Percentiles rank a stretch among this genome's conserved stretches.
phyloP scores from a whole-genome alignment of 345 rosid genomes.

The Hirschfeldia incana region DNA sequence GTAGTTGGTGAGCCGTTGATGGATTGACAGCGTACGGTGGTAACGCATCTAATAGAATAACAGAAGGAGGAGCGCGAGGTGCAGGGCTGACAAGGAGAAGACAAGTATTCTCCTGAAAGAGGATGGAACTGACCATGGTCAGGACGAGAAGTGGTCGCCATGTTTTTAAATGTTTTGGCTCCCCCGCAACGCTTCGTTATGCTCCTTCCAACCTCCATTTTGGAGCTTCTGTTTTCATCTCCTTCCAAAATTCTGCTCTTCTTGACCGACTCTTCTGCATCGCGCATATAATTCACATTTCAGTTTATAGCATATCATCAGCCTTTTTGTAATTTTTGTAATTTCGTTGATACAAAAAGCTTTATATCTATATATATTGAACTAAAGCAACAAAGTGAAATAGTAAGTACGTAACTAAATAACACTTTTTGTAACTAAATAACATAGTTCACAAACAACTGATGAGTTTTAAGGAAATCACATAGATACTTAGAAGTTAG shows the following conservation, averaged over 20 bases:
- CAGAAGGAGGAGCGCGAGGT: background rate
- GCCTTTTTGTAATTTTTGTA: no score
- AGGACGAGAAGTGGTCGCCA: conserved; percentile 10
- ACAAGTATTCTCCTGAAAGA: background rate
- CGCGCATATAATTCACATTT: background rate
- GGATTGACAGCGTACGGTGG: background rate
- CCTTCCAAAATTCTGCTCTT: background rate
- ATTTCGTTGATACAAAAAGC: background rate
- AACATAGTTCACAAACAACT: no score
- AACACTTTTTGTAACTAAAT: no score
- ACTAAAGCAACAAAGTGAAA: no score
- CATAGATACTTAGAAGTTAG: no score
- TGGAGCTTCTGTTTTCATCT: background rate
- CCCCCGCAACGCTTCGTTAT: background rate
- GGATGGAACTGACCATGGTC: background rate
- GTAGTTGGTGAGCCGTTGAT: background rate
- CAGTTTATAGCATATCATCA: background rate
- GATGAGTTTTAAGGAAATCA: no score
- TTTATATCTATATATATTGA: background rate
- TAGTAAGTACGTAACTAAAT: no score
- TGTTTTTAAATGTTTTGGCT: background rate
- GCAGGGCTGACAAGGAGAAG: background rate
- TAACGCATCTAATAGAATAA: background rate
- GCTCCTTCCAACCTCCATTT: background rate
- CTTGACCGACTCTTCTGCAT: conserved; percentile 13